These are phyloP conservation scores for Diaporthe humulicola DNA, from an alignment of 2,329 filamentous ascomycete species.

Conservation along the genomic window DNA sequence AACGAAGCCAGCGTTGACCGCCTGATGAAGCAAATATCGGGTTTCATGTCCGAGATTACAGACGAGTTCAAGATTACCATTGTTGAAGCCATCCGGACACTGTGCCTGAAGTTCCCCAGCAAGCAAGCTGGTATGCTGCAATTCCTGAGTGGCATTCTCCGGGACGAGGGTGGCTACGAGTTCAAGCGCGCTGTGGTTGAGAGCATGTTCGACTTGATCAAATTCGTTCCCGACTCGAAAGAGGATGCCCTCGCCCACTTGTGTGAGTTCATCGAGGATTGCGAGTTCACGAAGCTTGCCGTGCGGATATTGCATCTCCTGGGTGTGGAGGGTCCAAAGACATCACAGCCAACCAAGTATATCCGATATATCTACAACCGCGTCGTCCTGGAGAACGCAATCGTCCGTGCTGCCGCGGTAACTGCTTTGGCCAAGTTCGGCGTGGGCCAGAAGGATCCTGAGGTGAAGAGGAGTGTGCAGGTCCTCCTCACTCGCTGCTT, in stretches of 20 bases:
- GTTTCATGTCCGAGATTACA: constrained; percentile 98
- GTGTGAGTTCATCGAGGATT: constrained; percentile 99
- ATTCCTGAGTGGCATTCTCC: constrained; percentile 95
- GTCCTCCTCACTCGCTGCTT: constrained; percentile 93
- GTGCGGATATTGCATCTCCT: constrained; percentile 95
- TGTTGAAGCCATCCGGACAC: constrained; percentile 94
- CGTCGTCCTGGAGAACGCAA: constrained; percentile 96
- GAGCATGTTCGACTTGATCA: constrained; percentile 99
- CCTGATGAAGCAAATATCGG: constrained; percentile 97
- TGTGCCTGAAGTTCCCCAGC: constrained; percentile 97
- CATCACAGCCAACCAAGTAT: constrained; percentile 96
- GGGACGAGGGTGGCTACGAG: constrained; percentile 97
- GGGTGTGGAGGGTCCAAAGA: constrained; percentile 94
- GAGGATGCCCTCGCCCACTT: constrained; percentile 90
- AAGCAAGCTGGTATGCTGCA: constrained; percentile 98
- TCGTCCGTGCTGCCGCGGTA: constrained; percentile 93
- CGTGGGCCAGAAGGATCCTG: constrained; percentile 94
- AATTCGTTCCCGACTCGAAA: constrained; percentile 93
- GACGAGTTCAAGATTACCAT: constrained; percentile 99
- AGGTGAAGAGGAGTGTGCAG: constrained; percentile 95
- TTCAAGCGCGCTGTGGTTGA: constrained; percentile 98
- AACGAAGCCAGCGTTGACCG: constrained; percentile 98
- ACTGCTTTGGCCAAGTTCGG: constrained; percentile 97
- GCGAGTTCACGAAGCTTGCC: constrained; percentile 97
- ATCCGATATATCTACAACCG: constrained; percentile 99